Percentiles rank a stretch among this genome's conserved stretches.
phyloP scores from a whole-genome alignment of 345 rosid genomes.

The Cardiospermum halicacabum region DNA sequence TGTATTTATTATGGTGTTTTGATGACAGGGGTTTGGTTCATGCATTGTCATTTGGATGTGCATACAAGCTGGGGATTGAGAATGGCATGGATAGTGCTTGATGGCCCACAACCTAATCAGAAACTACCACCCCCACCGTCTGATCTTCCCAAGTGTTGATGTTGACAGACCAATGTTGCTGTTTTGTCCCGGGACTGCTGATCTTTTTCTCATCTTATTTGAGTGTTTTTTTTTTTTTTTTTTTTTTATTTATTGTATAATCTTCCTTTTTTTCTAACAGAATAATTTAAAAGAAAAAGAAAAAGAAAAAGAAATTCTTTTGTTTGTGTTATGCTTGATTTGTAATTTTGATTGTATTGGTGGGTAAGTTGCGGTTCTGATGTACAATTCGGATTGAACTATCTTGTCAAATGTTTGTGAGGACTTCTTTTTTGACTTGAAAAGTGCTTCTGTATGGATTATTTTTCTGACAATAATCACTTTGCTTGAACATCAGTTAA shows the following conservation, averaged over 20 bases:
- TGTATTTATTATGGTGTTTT: neutral
- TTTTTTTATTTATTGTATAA: too few species aligned
- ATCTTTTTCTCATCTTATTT: neutral
- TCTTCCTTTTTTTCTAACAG: neutral
- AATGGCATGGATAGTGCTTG: slow-evolving; percentile 35
- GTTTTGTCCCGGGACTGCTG: slow-evolving; percentile 1
- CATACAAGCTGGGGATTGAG: slow-evolving; percentile 37
- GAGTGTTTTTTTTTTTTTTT: too few species aligned
- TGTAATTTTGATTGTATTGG: neutral
- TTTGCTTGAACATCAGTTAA: slow-evolving; percentile 1
- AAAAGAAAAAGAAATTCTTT: too few species aligned
- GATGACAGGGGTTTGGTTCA: slow-evolving; percentile 31
- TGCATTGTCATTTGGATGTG: slow-evolving; percentile 35
- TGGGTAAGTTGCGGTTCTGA: neutral
- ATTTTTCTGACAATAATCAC: neutral
- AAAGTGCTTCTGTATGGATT: neutral
- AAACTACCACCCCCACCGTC: slow-evolving; percentile 38
- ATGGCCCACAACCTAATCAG: slow-evolving; percentile 32
- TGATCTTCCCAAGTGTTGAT: slow-evolving; percentile 46
- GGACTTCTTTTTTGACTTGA: neutral
- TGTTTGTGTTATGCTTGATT: neutral
- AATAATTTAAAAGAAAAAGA: neutral
- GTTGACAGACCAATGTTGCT: neutral
- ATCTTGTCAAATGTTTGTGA: neutral
- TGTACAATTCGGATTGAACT: slow-evolving; percentile 3